A percentile compares a stretch with the other conserved stretches of the same genome.
phyloP scores from a whole-genome alignment of 2,329 filamentous ascomycete species.

The Magnaporthiopsis rhizophila region DNA sequence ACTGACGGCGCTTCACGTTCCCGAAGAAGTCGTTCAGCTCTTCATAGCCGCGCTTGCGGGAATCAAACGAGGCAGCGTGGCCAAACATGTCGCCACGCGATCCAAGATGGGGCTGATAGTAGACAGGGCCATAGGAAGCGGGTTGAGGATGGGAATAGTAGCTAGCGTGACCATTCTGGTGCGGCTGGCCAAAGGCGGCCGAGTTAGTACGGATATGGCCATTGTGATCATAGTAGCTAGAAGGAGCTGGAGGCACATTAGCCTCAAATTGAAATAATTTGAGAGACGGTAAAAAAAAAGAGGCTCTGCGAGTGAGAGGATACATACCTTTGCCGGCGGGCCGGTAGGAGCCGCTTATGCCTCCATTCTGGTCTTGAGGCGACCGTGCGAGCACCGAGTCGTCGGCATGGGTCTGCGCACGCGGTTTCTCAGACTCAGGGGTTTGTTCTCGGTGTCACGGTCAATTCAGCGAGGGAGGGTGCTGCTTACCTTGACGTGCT shows the following conservation, averaged over 20 bases:
- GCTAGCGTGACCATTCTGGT: conserved; percentile 45
- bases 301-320: conserved; percentile 2
- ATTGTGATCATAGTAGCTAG: conserved; percentile 58
- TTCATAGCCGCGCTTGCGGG: conserved; percentile 78
- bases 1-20: conserved; percentile 80
- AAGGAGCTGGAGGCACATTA: conserved; percentile 40
- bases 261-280: conserved; percentile 22
- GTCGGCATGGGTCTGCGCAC: conserved; percentile 72
- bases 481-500: conserved; percentile 77
- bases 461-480: no score
- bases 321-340: conserved; percentile 45
- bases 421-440: background rate
- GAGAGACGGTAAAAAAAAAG: conserved; percentile 14
- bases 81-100: conserved; percentile 50
- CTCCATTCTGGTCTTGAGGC: conserved; percentile 42
- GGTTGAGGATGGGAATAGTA: conserved; percentile 53
- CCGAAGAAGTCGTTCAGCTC: conserved; percentile 91
- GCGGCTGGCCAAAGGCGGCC: conserved; percentile 44
- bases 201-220: conserved; percentile 53
- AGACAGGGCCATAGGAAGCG: conserved; percentile 62
- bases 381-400: conserved; percentile 67
- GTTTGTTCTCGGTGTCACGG: background rate
- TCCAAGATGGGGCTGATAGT: conserved; percentile 60
- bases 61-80: conserved; percentile 44
- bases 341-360: conserved; percentile 42